These are phyloP conservation scores for Ceratocystis albifundus DNA, from an alignment of 2,329 filamentous ascomycete species.

Conservation along the genomic window DNA sequence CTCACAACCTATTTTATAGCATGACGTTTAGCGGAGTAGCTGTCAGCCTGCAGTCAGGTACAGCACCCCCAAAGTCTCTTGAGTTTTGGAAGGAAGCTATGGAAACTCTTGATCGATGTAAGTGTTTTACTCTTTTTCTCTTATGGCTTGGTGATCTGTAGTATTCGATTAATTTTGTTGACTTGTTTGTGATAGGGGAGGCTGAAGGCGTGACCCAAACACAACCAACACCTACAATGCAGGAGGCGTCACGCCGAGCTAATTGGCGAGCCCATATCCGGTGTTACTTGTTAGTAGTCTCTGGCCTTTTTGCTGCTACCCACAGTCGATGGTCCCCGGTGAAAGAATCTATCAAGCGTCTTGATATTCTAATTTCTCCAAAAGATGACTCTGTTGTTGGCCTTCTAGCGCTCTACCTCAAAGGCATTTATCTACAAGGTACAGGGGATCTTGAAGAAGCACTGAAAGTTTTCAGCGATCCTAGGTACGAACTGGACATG, in stretches of 20 bases:
- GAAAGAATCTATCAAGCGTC: conserved; percentile 43
- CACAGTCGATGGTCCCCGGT: conserved; percentile 60
- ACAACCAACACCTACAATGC: conserved; percentile 30
- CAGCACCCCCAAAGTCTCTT: conserved; percentile 30
- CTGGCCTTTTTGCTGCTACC: conserved; percentile 57
- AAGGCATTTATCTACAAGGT: conserved; percentile 64
- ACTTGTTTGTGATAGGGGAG: conserved; percentile 24
- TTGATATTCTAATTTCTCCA: conserved; percentile 37
- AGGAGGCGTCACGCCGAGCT: conserved; percentile 45
- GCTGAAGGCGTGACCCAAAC: conserved; percentile 18
- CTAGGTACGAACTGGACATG: conserved; percentile 44
- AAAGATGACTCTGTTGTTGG: conserved; percentile 34
- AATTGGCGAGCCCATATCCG: conserved; percentile 55
- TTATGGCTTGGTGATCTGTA: conserved; percentile 21
- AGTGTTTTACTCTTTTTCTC: conserved; percentile 23
- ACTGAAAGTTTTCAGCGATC: conserved; percentile 52
- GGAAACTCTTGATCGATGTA: conserved; percentile 40
- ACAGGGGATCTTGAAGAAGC: conserved; percentile 61
- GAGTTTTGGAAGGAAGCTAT: conserved; percentile 37
- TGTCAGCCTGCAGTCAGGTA: conserved; percentile 32
- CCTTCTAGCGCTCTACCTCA: conserved; percentile 56
- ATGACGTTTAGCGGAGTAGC: conserved; percentile 46
- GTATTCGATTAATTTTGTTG: conserved; percentile 6
- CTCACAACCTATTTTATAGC: conserved; percentile 28
- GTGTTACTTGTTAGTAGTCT: conserved; percentile 59